Evolutionary conservation across 176 grass and related monocot genomes (phyloP).

Genomic region (Aegilops tauschii): DNA sequence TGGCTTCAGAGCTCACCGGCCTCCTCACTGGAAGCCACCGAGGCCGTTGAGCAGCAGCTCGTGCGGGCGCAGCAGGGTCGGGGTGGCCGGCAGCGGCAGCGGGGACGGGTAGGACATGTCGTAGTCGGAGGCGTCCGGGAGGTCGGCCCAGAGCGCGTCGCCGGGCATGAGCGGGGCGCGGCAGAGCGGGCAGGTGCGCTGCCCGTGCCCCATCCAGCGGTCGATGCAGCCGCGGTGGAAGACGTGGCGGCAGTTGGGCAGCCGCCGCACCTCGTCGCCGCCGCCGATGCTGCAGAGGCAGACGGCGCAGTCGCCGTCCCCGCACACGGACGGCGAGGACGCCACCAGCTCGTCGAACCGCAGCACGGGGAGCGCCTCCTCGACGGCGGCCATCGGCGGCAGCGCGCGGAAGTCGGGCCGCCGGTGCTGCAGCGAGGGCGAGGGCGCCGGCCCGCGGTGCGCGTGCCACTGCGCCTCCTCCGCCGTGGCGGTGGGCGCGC

Average conservation of each 20-base stretch:
- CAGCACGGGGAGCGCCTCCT: conserved; percentile 68
- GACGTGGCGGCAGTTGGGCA: conserved; percentile 75
- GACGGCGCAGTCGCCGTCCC: conserved; percentile 60
- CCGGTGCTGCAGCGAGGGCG: conserved; percentile 32
- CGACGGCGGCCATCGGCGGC: conserved; percentile 36
- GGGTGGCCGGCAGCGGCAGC: conserved; percentile 24
- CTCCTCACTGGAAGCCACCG: conserved; percentile 51
- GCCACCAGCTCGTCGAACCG: conserved; percentile 61
- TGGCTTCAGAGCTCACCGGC: background rate
- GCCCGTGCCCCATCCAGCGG: conserved; percentile 71
- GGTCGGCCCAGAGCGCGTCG: background rate
- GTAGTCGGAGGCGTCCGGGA: conserved; percentile 27
- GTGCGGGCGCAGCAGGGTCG: conserved; percentile 56
- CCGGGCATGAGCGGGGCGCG: conserved; percentile 65
- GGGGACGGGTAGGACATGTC: conserved; percentile 35
- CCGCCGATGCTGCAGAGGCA: conserved; percentile 71
- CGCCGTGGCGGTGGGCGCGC: background rate
- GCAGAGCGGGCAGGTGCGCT: conserved; percentile 78
- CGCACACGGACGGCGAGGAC: conserved; percentile 23
- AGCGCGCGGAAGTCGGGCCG: conserved; percentile 33
- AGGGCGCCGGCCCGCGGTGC: background rate
- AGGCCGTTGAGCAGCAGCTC: conserved; percentile 51
- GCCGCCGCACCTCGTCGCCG: conserved; percentile 68
- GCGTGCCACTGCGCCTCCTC: conserved; percentile 6
- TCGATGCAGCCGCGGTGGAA: conserved; percentile 92